Evolutionary conservation across 768 basidiomycete species (phyloP), one percentile per base, ranked within the genome.

Genomic region (Bullera alba): DNA sequence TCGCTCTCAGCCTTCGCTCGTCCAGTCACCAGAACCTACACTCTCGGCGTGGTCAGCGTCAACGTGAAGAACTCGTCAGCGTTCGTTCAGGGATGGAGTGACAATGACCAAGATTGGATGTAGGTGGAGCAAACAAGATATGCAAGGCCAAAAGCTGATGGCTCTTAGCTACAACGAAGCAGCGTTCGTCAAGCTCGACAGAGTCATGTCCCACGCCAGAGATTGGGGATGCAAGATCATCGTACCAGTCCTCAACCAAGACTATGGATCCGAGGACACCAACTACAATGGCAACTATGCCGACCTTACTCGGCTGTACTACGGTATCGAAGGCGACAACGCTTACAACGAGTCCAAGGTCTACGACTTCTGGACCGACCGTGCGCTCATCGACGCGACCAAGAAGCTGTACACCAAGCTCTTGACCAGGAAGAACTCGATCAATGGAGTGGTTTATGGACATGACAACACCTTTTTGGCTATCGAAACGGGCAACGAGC

Each of bases 81-180:
- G n/a, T n/a, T n/a, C n/a, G n/a, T n/a, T n/a, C n/a, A n/a, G n/a
- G n/a, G n/a, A n/a, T n/a, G n/a, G n/a, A n/a, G n/a, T n/a, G n/a
- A n/a, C n/a, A n/a, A n/a, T n/a, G n/a, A n/a, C n/a, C n/a, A n/a
- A n/a, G n/a, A n/a, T n/a, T n/a, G n/a, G n/a, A n/a, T n/a, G n/a
- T n/a, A n/a, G n/a, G n/a, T n/a, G n/a, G n/a, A n/a, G n/a, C n/a
- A n/a, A n/a, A n/a, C n/a, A n/a, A n/a, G n/a, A n/a, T n/a, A n/a
- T n/a, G n/a, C n/a, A n/a, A n/a, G n/a, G n/a, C n/a, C n/a, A n/a
- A n/a, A n/a, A n/a, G n/a, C n/a, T n/a, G n/a, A n/a, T n/a, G n/a
- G n/a, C n/a, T n/a, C n/a, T n/a, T n/a, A n/a, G n/a, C n/a, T 41
- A 41, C 21, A 41, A 41, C 38, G 38, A 41, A 21, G 38, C 38